These are phyloP conservation scores for Xanthoconium separans DNA, from an alignment of 1,284 basidiomycete species.

Conservation along the genomic window DNA sequence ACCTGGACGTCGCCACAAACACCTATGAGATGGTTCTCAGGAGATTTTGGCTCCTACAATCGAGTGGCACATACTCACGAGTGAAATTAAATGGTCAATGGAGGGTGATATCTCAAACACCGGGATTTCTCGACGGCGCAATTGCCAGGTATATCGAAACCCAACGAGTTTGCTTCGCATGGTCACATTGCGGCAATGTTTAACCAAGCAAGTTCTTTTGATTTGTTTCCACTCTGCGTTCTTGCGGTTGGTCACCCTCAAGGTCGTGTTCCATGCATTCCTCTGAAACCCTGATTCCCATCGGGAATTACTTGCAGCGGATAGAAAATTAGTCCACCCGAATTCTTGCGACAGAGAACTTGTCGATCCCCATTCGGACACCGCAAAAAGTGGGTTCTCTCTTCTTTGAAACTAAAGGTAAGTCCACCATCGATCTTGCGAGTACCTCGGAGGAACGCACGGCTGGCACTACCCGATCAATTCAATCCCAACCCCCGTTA, in stretches of 20 bases:
- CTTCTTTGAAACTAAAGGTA: conserved; percentile 9
- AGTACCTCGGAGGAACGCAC: background rate
- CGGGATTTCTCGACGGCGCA: background rate
- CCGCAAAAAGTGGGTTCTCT: background rate
- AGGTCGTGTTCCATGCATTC: conserved; percentile 3
- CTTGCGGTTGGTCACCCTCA: background rate
- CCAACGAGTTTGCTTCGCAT: conserved; percentile 1
- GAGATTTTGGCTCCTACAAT: background rate
- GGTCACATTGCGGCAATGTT: background rate
- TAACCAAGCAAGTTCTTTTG: background rate
- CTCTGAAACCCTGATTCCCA: conserved; percentile 6
- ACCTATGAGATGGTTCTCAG: conserved; percentile 1
- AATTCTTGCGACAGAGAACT: background rate
- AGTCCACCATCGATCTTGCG: conserved; percentile 3
- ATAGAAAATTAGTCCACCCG: background rate
- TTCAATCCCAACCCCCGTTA: background rate
- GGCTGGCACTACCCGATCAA: conserved; percentile 5
- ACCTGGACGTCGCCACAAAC: conserved; percentile 3
- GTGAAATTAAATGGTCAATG: background rate
- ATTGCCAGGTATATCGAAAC: conserved; percentile 1
- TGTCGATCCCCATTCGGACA: conserved; percentile 5
- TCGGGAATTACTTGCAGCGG: background rate
- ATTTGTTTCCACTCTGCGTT: background rate
- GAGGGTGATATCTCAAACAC: background rate
- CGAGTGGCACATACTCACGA: conserved; percentile 1